Evolutionary conservation across 305 asterid species (phyloP), one percentile per base, ranked within the genome.

Genomic region (Fraxinus baroniana): DNA sequence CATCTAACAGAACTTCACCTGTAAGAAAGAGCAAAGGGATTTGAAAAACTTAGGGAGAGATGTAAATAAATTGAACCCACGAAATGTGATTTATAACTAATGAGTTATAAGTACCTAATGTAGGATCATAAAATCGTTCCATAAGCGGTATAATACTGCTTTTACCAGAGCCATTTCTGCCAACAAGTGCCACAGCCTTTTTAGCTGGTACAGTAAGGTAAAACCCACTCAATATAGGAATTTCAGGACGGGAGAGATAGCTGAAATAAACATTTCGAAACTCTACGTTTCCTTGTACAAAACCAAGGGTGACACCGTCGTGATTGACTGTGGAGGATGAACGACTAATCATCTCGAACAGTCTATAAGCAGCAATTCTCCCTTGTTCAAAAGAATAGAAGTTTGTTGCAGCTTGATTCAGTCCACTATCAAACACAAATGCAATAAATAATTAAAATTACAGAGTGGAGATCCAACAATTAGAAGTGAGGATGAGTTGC

Each of bases 1-100:
- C 99, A 91, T 97, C 99, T 91, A 97, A 92, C 79, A 97, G 97
- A 81, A 97, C 99, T 89, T 97, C 99, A 75, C 99, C 99, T 97
- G 93, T 87, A 89, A 82, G 81, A 77, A 76, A 79, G 49, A 76
- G 85, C 15, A 60, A 15, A 52, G 44, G 78, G 66, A 76, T 70
- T 32, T 7, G 24, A 37, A 80, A 70, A 68, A 26, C 66, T 78
- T 66, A 22, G 44, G 74, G 68, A 79, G 15, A 77, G 32, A 75
- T 17, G 73, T 46, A 75, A 84, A 75, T 72, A 74, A 80, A 36
- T 83, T 60, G 74, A 74, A 62, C 52, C 71, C 66, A 49, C 32
- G 64, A 71, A 87, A 26, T 35, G 77, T 74, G 52, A 76, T 39
- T 62, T 71, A 70, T 80, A 68, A 88, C 20, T 57, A 76, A 41